Base-by-base conservation (phyloP, 371 early-diverging fungal genomes). In the Basidiobolus meristosporus region DNA sequence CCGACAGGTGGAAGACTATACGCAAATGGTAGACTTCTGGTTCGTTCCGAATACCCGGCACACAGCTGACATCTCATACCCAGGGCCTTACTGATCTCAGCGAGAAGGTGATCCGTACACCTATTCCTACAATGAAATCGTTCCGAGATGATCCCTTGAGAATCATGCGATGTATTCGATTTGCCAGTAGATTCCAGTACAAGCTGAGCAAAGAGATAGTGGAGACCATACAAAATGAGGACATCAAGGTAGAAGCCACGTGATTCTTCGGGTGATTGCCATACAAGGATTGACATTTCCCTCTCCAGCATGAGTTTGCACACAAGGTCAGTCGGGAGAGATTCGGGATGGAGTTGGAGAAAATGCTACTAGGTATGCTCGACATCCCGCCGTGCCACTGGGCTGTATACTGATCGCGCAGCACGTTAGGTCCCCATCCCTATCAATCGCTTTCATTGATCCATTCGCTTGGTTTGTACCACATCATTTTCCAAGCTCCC, bases 91-190 rank as follows among this genome's bases (percentile, higher is more conserved):
- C 50, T 0, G 93, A 96, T 53, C 56, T 96, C 32, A 45, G 45
- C 10, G 42, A 57, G 9, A 79, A 83, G 4, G 36, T 74, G 9
- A 71, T 96, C 29, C 64, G 93, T 34, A 99, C 99, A 16, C 98
- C 99, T 3, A 54, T 98, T 23, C 69, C 73, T n/a, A 79, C 99
- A 0, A 69, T 59, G 36, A 78, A 79, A 45, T 98, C 99, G 0
- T 92, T 99, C 51, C 53, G 65, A 38, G 99, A 99, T 53, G 99
- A 99, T 53, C 99, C 99, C 2, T 57, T 99, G 19, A 81, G 99
- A 12, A 84, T 99, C 1, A 60, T 99, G 42, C 79, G 99, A 3
- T 85, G 89, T 16, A 74, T 99, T 34, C 71, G 99, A 21, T 99
- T 99, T 56, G 85, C 98, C 5, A 71, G 80, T 34, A 68, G 96